These are phyloP conservation scores for Diplodia seriata DNA, from an alignment of 2,329 filamentous ascomycete genomes.

Conservation along the genomic window DNA sequence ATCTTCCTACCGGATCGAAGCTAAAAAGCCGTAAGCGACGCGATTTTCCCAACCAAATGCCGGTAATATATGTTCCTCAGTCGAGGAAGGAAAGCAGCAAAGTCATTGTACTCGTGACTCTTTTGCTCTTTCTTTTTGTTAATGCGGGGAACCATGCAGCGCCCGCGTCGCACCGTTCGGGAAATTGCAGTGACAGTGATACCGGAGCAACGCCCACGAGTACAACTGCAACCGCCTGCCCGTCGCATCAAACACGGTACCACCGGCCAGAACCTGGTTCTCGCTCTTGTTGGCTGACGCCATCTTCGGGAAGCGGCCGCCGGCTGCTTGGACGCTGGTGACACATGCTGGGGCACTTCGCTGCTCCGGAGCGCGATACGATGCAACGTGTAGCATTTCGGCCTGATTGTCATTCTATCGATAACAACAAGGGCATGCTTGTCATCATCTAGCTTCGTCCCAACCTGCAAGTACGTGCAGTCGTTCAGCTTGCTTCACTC, in stretches of 20 bases:
- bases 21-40: neutral
- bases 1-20: no score
- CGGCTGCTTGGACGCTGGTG: neutral
- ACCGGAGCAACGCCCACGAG: neutral
- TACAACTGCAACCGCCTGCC: neutral
- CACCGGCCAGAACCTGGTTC: neutral
- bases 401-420: neutral
- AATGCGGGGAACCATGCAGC: neutral
- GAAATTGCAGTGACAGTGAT: neutral
- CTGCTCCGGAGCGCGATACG: neutral
- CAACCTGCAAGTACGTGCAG: neutral
- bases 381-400: neutral
- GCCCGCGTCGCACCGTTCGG: neutral
- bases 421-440: neutral
- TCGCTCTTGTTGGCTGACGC: neutral
- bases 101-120: neutral
- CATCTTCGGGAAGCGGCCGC: neutral
- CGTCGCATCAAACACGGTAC: neutral
- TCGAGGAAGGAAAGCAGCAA: neutral
- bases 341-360: neutral
- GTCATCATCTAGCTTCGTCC: neutral
- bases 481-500: neutral
- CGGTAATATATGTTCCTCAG: neutral
- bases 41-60: neutral
- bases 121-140: neutral